Percentiles rank a stretch among this genome's conserved stretches.
These are phyloP conservation scores for Leccinum subtestaceum DNA, from an alignment of 768 basidiomycete genomes.

Conservation along the genomic window DNA sequence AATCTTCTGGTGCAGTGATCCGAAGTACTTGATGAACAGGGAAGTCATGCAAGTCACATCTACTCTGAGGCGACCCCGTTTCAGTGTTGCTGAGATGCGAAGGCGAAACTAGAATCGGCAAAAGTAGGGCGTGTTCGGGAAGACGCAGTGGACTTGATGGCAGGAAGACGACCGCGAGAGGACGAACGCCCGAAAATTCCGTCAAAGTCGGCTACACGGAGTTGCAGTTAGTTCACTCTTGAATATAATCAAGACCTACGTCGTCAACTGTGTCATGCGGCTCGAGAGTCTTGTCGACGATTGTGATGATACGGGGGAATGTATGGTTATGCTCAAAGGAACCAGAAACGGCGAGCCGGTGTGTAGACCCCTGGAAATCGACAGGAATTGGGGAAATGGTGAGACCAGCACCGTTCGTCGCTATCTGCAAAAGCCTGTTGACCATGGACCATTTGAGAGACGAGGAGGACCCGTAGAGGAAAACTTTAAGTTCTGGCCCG, in stretches of 20 bases:
- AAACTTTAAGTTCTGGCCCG: conserved; percentile 52
- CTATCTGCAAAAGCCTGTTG: conserved; percentile 56
- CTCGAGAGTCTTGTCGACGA: conserved; percentile 37
- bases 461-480: conserved; percentile 65
- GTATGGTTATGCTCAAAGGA: conserved; percentile 24
- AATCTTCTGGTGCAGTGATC: conserved; percentile 32
- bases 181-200: conserved; percentile 42
- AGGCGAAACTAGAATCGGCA: conserved; percentile 50
- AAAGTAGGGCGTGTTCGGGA: conserved; percentile 46
- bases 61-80: conserved; percentile 30
- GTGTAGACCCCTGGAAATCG: conserved; percentile 21
- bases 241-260: conserved; percentile 27
- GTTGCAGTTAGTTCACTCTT: conserved; percentile 31
- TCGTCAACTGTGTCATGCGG: conserved; percentile 17
- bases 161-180: conserved; percentile 67
- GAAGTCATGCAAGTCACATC: conserved; percentile 44
- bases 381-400: conserved; percentile 22
- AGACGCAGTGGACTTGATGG: conserved; percentile 43
- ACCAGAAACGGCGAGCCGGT: conserved; percentile 27
- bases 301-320: conserved; percentile 34
- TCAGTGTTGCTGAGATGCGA: conserved; percentile 27
- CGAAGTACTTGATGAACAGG: conserved; percentile 41
- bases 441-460: conserved; percentile 60
- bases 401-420: conserved; percentile 38
- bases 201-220: conserved; percentile 39